These are phyloP conservation scores for Lentithecium fluviatile DNA, from an alignment of 495 filamentous ascomycete genomes.

Conservation along the genomic window DNA sequence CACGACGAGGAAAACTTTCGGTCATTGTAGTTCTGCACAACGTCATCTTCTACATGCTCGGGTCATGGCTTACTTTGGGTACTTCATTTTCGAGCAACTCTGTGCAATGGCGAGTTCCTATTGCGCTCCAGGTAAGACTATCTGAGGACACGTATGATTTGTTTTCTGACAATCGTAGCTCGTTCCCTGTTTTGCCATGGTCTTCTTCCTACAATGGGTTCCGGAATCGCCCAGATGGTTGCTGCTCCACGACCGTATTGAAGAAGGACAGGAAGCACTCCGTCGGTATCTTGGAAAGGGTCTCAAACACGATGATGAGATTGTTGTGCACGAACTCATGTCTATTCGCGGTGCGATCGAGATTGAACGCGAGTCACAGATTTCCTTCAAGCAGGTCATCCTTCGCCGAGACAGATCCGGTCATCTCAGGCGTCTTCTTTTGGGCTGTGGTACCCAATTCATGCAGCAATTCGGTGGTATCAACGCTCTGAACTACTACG, in stretches of 20 bases:
- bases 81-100: conserved; percentile 12
- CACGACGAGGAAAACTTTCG: conserved; percentile 48
- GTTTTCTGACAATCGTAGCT: neutral
- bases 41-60: conserved; percentile 49
- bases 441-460: conserved; percentile 15
- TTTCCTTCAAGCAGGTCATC: conserved; percentile 21
- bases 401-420: conserved; percentile 12
- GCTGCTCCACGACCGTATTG: conserved; percentile 27
- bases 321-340: conserved; percentile 23
- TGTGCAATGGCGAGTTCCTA: conserved; percentile 20
- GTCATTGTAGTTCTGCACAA: conserved; percentile 47
- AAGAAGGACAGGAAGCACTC: conserved; percentile 30
- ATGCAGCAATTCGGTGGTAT: conserved; percentile 42
- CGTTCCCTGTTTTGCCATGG: conserved; percentile 10
- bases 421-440: conserved; percentile 13
- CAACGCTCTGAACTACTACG: no score
- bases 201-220: conserved; percentile 9
- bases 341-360: conserved; percentile 29
- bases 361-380: conserved; percentile 13
- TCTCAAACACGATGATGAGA: conserved; percentile 15
- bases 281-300: conserved; percentile 5
- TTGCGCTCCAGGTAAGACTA: conserved; percentile 13
- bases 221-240: conserved; percentile 37
- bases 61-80: conserved; percentile 49
- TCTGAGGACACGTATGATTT: neutral